Evolutionary conservation across 2,329 filamentous ascomycete genomes (phyloP), one percentile per base, ranked within the genome.

Genomic region (Metarhizium anisopliae): DNA sequence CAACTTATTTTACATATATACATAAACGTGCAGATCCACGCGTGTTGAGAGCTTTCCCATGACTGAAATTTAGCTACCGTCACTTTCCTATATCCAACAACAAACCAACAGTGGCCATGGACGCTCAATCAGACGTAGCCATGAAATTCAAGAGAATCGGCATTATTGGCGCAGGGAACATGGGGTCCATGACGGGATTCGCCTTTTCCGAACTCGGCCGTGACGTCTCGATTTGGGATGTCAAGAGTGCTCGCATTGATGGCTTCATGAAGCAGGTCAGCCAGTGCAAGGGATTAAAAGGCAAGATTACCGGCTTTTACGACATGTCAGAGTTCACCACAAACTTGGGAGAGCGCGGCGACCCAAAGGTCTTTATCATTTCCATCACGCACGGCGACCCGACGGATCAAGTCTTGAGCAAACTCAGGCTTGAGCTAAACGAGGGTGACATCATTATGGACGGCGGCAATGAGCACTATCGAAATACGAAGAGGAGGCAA

Each of bases 361-460:
- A 18, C 14, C 14, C 4, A 43, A 43, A 18, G n/a, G 6, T 43
- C 6, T 43, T 43, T 5, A 16, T 43, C 14, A 13, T 43, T 43
- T 43, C 10, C 40, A 43, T 43, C 6, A 43, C 40, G 40, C 40
- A 43, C n/a, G 6, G 40, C 14, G 6, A 16, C 13, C 40, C 40
- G 16, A 6, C 40, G 6, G 40, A 43, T 18, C 14, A n/a, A 6
- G 40, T 18, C 40, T n/a, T 43, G 6, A n/a, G n/a, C 13, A 16
- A 16, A 2, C 11, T 43, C 40, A 16, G n/a, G 16, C 13, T 3
- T 56, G 83, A 80, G 58, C 70, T 89, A 3, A 74, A 77, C 18
- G 72, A 73, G 49, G 81, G 80, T 14, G 85, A 89, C 64, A 81
- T 89, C 53, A 82, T 89, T 55, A 75, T 89, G 36, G 85, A 89